phyloP scores from a whole-genome alignment of 805 yeast genomes.

The Candida railenensis region DNA sequence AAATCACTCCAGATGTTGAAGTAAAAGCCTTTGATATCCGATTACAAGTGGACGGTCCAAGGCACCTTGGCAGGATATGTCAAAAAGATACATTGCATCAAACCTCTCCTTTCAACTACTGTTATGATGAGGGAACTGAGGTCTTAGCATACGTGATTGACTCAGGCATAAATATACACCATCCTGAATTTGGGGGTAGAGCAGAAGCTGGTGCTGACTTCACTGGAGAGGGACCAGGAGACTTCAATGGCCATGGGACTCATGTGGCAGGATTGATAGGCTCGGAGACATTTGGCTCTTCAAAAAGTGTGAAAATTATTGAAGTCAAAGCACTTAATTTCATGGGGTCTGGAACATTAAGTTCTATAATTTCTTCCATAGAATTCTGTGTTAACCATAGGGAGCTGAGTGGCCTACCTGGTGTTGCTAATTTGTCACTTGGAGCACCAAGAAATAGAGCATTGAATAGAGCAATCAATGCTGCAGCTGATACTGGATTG shows the following conservation, averaged over 20 bases:
- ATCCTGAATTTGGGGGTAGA: conserved; percentile 65
- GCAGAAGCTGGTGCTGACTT: conserved; percentile 61
- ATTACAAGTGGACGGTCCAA: conserved; percentile 47
- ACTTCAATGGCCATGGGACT: conserved; percentile 56
- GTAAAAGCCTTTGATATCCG: conserved; percentile 52
- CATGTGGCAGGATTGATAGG: conserved; percentile 57
- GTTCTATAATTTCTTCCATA: conserved; percentile 63
- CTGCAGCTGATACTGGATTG: conserved; percentile 72
- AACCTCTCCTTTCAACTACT: conserved; percentile 35
- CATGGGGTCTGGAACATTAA: conserved; percentile 68
- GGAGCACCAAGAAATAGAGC: conserved; percentile 71
- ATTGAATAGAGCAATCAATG: conserved; percentile 72
- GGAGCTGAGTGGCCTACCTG: conserved; percentile 26
- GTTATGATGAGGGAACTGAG: conserved; percentile 42
- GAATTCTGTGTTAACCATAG: conserved; percentile 68
- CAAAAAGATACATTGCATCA: conserved; percentile 34
- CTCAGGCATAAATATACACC: conserved; percentile 67
- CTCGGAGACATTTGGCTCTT: conserved; percentile 50
- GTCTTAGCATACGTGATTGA: conserved; percentile 81
- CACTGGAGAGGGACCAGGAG: conserved; percentile 58
- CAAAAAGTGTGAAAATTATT: conserved; percentile 54
- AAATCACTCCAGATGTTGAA: conserved; percentile 63
- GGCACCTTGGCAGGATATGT: conserved; percentile 67
- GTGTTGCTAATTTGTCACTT: conserved; percentile 77
- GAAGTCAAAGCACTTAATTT: conserved; percentile 74